Evolutionary conservation across 257 asterid genomes (phyloP), one percentile per base, ranked within the genome.

Genomic region (Nicotiana noctiflora): DNA sequence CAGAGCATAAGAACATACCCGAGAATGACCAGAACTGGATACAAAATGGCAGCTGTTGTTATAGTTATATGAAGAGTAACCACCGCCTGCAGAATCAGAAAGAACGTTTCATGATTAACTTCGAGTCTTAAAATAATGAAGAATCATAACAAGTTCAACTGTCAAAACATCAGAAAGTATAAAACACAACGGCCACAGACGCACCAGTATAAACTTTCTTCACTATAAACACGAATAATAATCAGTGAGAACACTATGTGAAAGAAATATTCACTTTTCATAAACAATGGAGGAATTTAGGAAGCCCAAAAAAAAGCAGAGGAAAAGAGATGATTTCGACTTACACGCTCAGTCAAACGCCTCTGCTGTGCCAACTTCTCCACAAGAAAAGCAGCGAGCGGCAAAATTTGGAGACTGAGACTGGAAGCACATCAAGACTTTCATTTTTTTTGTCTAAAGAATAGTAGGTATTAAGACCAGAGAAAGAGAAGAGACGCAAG

Each of bases 1-100:
- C 4, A 79, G 21, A 14, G 37, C 78, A 72, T 72, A 46, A 72
- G 49, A 7, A 89, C 89, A 80, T 79, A 96, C 99, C 95, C 89
- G 75, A 96, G 92, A 86, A 94, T 96, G 84, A 96, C 95, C 77
- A 90, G 62, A 85, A 96, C 90, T 12, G 99, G 98, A 88, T 90
- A 96, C 83, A 96, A 44, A 84, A 96, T 82, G 67, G 84, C 89
- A 29, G 88, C 83, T 64, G 97, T 86, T 27, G 97, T 90, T 81
- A 94, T 90, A 74, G 88, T 55, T 57, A 92, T 84, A 74, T 96
- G 98, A 86, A 90, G 92, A 61, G 80, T 81, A 84, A 96, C 85
- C 17, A 89, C 96, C 84, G 83, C 97, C 98, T 95, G 97, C 87
- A 88, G 84, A 37, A 85, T 56, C 34, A 44, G 23, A 37, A 44